These are phyloP conservation scores for Misopates orontium DNA, from an alignment of 257 asterid species.

Conservation along the genomic window DNA sequence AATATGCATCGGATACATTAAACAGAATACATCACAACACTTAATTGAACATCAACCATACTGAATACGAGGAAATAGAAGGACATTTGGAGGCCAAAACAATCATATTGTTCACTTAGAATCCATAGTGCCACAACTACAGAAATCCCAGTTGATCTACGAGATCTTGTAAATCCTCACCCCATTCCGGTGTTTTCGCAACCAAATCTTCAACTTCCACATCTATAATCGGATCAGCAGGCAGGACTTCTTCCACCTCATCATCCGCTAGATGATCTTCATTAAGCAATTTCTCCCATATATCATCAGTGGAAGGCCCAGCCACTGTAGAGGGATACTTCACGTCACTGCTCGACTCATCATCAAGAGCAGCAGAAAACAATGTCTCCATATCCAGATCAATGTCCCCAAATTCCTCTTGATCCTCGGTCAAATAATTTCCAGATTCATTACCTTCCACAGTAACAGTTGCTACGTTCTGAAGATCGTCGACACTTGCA, in stretches of 20 bases:
- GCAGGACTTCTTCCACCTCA: slow-evolving; percentile 37
- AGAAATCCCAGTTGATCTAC: slow-evolving; percentile 46
- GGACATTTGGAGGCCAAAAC: slow-evolving; percentile 12
- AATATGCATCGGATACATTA: neutral
- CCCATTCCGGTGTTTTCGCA: slow-evolving; percentile 58
- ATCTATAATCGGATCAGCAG: slow-evolving; percentile 36
- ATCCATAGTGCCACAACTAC: neutral
- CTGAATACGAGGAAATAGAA: neutral
- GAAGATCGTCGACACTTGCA: slow-evolving; percentile 47
- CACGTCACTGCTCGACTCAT: slow-evolving; percentile 42
- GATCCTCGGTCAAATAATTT: slow-evolving; percentile 24
- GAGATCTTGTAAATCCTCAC: slow-evolving; percentile 55
- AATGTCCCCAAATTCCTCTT: slow-evolving; percentile 37
- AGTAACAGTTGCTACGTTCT: slow-evolving; percentile 32
- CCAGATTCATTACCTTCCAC: slow-evolving; percentile 22
- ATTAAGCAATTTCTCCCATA: slow-evolving; percentile 64
- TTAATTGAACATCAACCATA: neutral
- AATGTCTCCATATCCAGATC: slow-evolving; percentile 43
- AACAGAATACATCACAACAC: neutral
- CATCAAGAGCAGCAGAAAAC: slow-evolving; percentile 44
- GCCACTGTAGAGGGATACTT: slow-evolving; percentile 25
- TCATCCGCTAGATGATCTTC: slow-evolving; percentile 40
- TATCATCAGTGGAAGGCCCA: slow-evolving; percentile 29
- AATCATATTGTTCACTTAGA: neutral
- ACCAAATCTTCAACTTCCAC: slow-evolving; percentile 67